Evolutionary conservation across 768 basidiomycete species (phyloP).

Genomic region (Psilocybe cubensis): DNA sequence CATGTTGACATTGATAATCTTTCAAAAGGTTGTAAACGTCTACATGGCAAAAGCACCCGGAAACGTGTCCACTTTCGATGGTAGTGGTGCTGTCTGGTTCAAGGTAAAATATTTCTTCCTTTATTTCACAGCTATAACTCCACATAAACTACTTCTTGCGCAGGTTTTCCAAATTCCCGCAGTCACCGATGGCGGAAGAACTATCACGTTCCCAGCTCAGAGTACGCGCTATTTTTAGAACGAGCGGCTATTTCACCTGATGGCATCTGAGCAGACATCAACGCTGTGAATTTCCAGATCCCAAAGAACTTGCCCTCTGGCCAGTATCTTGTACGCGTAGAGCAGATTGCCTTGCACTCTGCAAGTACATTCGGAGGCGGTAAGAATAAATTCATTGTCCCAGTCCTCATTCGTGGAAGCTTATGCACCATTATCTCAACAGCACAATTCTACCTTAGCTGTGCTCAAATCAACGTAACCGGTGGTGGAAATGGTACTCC

Average conservation of each 20-base stretch:
- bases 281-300: conserved; percentile 34
- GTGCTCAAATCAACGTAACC: conserved; percentile 44
- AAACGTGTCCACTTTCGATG: conserved; percentile 35
- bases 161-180: conserved; percentile 39
- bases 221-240: conserved; percentile 19
- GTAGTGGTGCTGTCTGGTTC: conserved; percentile 52
- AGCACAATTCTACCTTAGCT: conserved; percentile 38
- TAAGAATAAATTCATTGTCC: conserved; percentile 9
- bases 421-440: not conserved
- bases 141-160: not conserved
- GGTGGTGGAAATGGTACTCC: conserved; percentile 34
- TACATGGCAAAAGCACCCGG: conserved; percentile 30
- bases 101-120: conserved; percentile 31
- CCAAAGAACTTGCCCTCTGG: conserved; percentile 42
- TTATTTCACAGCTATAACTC: not conserved
- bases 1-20: not conserved
- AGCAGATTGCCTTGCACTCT: conserved; percentile 46
- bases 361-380: conserved; percentile 44
- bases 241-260: not conserved
- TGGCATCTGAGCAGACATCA: not conserved
- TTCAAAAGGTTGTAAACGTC: conserved; percentile 9
- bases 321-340: conserved; percentile 45
- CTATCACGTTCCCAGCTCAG: conserved; percentile 49
- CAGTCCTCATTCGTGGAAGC: not conserved
- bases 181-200: conserved; percentile 46